A percentile compares a stretch with the other conserved stretches of the same genome.
Conservation (phyloP, 352 stramenopile species). For the Pythium folliculosum region DNA sequence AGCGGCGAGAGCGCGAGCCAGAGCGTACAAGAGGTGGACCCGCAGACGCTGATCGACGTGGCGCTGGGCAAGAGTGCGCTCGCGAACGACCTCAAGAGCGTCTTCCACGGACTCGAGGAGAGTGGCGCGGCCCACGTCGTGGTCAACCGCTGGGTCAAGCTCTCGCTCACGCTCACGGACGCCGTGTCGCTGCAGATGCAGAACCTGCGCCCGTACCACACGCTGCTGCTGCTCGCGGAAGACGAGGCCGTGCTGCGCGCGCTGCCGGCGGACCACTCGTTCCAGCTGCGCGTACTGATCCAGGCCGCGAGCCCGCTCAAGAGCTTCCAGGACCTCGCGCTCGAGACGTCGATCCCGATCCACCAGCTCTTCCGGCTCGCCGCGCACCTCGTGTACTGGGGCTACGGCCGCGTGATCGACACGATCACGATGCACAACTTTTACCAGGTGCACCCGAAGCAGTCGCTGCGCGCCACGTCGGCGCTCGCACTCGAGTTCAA, state of each 20-base stretch:
- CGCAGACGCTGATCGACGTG: constrained; percentile 84
- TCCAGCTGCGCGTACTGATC: constrained; percentile 73
- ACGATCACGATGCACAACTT: constrained; percentile 87
- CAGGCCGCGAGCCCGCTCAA: constrained; percentile 78
- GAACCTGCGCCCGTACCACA: constrained; percentile 82
- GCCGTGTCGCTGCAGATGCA: constrained; percentile 57
- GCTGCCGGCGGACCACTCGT: constrained; percentile 75
- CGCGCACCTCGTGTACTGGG: constrained; percentile 86
- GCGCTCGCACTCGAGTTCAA: constrained; percentile 69
- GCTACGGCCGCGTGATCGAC: constrained; percentile 76
- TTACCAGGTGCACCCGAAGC: constrained; percentile 74
- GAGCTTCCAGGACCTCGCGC: constrained; percentile 81
- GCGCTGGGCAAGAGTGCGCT: constrained; percentile 75
- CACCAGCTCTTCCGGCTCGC: constrained; percentile 83
- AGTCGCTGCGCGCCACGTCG: constrained; percentile 52
- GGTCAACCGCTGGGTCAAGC: constrained; percentile 85
- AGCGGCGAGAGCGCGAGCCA: constrained; percentile 27
- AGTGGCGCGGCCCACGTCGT: constrained; percentile 74
- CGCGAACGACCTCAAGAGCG: constrained; percentile 83
- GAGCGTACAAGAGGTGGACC: constrained; percentile 57
- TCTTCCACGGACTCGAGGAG: constrained; percentile 84
- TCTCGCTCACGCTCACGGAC: constrained; percentile 81
- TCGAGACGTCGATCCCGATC: constrained; percentile 77
- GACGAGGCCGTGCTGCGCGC: constrained; percentile 64
- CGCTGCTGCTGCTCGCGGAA: constrained; percentile 69